Evolutionary conservation across 768 basidiomycete species (phyloP).

Genomic region (Pulveroboletus ravenelii): DNA sequence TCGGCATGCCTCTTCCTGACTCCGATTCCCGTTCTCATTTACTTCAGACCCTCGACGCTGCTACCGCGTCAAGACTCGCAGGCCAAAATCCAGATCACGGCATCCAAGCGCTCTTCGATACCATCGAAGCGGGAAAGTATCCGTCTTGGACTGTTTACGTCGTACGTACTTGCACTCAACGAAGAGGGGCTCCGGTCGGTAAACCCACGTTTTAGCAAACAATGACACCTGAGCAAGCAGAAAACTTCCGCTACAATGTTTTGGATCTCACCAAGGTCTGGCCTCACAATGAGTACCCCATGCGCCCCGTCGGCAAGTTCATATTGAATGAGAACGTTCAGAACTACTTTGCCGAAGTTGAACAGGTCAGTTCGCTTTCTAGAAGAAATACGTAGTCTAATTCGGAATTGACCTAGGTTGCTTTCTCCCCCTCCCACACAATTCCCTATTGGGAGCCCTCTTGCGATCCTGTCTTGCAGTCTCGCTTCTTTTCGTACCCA

Average conservation of each 20-base stretch:
- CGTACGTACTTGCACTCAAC: conserved; percentile 37
- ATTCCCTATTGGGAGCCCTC: conserved; percentile 88
- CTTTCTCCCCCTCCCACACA: conserved; percentile 86
- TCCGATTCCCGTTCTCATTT: not conserved
- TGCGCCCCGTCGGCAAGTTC: conserved; percentile 82
- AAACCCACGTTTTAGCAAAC: conserved; percentile 56
- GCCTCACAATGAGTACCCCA: conserved; percentile 84
- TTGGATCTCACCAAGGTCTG: conserved; percentile 90
- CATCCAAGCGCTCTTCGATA: conserved; percentile 69
- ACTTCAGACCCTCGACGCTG: conserved; percentile 62
- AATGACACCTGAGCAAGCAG: conserved; percentile 90
- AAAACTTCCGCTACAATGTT: conserved; percentile 85
- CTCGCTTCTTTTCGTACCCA: conserved; percentile 92
- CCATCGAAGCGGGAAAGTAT: conserved; percentile 75
- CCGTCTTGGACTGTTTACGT: conserved; percentile 89
- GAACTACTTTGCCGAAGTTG: conserved; percentile 94
- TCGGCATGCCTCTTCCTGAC: conserved; percentile 17
- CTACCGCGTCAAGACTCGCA: conserved; percentile 58
- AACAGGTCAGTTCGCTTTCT: conserved; percentile 58
- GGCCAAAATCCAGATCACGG: conserved; percentile 85
- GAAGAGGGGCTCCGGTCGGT: not conserved
- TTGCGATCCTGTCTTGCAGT: conserved; percentile 89
- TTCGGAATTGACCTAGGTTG: conserved; percentile 38
- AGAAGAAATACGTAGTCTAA: conserved; percentile 5
- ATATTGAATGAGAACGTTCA: conserved; percentile 72